Base-by-base conservation (phyloP, 371 early-diverging fungal species). In the Massospora cicadina region DNA sequence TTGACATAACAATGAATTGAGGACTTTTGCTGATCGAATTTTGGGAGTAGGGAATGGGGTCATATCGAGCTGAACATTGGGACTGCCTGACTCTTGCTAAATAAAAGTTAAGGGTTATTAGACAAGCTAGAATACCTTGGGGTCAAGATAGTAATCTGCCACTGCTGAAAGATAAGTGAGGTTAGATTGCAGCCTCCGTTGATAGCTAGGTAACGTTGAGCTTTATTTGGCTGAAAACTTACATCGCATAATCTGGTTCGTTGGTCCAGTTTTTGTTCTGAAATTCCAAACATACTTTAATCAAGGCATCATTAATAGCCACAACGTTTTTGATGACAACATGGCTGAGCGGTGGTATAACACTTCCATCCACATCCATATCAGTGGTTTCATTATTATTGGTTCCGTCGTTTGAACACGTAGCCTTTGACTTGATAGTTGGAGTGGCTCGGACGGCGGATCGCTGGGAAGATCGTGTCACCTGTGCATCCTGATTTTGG, bases 161-260 rank as follows among this genome's bases (percentile, higher is more conserved):
- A 80, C 77, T 2, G 77, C 75, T 13, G 80, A 78, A 17, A 80
- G 68, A 66, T 78, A 80, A 13, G 76, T 74, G 28, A 80, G 67
- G 64, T 80, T 80, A 0, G 75, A 74, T 65, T 78, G 80, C 28
- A 80, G 68, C 56, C 76, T 71, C 29, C 72, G 58, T 71, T 78
- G 77, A 66, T 80, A 80, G 65, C 78, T 80, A 54, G 10, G 24
- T 1, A 29, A 33, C 58, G 56, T 55, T 0, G 29, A 33, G 27
- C 58, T 60, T 28, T 29, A 53, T 10, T 26, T 29, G 21, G 31
- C 55, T 1, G 1, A 26, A 0, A 25, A 66, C 69, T 71, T 75
- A 79, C 77, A 70, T 33, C 65, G 69, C 32, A 33, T 75, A 66
- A 67, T 77, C 73, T 7, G 70, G 70, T 3, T 75, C 78, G 60